Base-by-base conservation (phyloP, 192 early-diverging fungal species). In the Entomortierella lignicola region DNA sequence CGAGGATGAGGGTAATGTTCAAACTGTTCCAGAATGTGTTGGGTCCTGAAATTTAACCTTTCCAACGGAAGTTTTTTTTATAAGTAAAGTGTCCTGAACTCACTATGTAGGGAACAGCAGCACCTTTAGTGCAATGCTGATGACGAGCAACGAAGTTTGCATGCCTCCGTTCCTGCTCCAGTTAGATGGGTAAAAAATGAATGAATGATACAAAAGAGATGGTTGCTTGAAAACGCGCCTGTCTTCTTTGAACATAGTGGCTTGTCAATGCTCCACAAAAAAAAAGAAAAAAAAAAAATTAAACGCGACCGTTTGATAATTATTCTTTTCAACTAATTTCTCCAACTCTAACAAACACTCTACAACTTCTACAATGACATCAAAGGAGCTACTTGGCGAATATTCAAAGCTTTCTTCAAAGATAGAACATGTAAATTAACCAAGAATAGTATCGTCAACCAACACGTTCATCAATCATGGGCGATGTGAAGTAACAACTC, bases 41-140 rank as follows among this genome's bases (percentile, higher is more conserved):
- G n/a, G n/a, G n/a, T n/a, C 23, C 27, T 25, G 18, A 26, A 11
- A 42, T 18, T 37, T 37, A 10, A 37, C 34, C 34, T 37, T n/a
- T 37, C 34, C 34, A 37, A 37, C 10, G 34, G 34, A n/a, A n/a
- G n/a, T n/a, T n/a, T n/a, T n/a, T n/a, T n/a, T n/a, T n/a, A 42
- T 10, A 42, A 42, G 13, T 10, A 42, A 47, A 47, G 20, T 12
- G 2, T 47, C 69, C n/a, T 44, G 30, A 51, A 85, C 86, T 71
- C 72, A 89, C 89, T 95, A 95, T 51, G 92, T 86, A 15, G 91
- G 89, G 73, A 89, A 86, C 64, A 95, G 89, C 59, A 95, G 85
- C 74, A 88, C 63, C 39, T 88, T 87, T 57, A 85, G 69, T 37
- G 84, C 81, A 20, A 74, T 89, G 42, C 85, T 85, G 65, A 85